Base-by-base conservation (phyloP, 257 asterid species). In the Echites panduratus region DNA sequence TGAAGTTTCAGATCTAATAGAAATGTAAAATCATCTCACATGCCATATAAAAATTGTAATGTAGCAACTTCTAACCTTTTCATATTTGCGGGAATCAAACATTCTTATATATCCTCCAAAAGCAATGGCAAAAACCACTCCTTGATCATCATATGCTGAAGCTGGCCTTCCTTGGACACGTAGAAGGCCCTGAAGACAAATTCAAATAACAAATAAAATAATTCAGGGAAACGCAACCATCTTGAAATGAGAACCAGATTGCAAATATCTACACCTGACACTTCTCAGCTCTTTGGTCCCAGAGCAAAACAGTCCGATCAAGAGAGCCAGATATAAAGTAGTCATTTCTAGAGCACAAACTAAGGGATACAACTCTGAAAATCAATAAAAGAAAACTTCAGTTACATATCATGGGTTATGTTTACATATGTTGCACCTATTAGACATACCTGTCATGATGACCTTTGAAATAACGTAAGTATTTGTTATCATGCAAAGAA, bases 121-220 rank as follows among this genome's bases (percentile, higher is more conserved):
- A 44, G 96, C 99, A 63, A 95, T 80, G 47, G 94, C 86, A 84
- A 95, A 95, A 67, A 87, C 87, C 80, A 95, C 89, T 56, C 99
- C 99, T 78, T 95, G 96, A 73, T 92, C 99, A 78, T 95, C 98
- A 78, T 90, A 92, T 62, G 94, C 86, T 70, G 89, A 82, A 56
- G 98, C 97, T 45, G 99, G 98, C 78, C 99, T 92, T 77, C 97
- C 97, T 87, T 92, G 97, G 73, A 88, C 96, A 70, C 90, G 98
- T 70, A 92, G 81, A 80, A 95, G 97, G 70, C 99, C 99, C 98
- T 91, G 78, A 71, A 56, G 14, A 72, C 50, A 83, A 74, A 67
- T 50, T 48, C 43, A 75, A 43, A 53, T 38, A 66, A 40, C 50
- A 69, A 75, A 68, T 72, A 76, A 73, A 65, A 26, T 76, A 58